phyloP scores from a whole-genome alignment of 2,329 filamentous ascomycete species.

The Stemphylium lycopersici region DNA sequence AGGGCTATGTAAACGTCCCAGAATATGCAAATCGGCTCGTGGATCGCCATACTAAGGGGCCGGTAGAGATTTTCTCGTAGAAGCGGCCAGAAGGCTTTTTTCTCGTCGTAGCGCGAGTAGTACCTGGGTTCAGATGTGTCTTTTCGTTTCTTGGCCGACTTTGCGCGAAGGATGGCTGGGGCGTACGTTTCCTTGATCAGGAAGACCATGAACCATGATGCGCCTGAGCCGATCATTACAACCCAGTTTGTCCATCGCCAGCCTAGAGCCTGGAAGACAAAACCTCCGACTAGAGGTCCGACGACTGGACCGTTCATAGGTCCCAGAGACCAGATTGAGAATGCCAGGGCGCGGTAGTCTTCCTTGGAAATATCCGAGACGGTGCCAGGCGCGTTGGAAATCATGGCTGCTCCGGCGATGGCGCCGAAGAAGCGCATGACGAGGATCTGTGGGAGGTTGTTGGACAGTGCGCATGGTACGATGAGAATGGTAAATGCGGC shows the following conservation, averaged over 20 bases:
- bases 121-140: constrained; percentile 77
- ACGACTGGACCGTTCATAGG: constrained; percentile 74
- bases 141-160: constrained; percentile 71
- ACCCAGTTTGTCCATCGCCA: constrained; percentile 89
- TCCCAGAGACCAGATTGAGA: constrained; percentile 82
- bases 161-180: constrained; percentile 71
- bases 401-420: constrained; percentile 77
- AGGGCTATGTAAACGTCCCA: constrained; percentile 76
- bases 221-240: constrained; percentile 66
- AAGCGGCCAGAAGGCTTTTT: constrained; percentile 66
- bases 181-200: constrained; percentile 81
- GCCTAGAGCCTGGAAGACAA: constrained; percentile 76
- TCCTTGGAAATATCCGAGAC: constrained; percentile 84
- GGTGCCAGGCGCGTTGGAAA: constrained; percentile 81
- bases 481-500: constrained; percentile 70
- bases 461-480: constrained; percentile 73
- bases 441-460: constrained; percentile 71
- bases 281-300: constrained; percentile 77
- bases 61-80: constrained; percentile 77
- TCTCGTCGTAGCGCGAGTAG: constrained; percentile 81
- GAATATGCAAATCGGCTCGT: constrained; percentile 85
- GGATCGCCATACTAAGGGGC: constrained; percentile 77
- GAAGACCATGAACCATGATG: constrained; percentile 63
- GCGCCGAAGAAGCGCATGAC: constrained; percentile 76
- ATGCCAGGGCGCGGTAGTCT: constrained; percentile 79